Evolutionary conservation across 179 eudicot species (phyloP).

Genomic region (Spergularia azorica): DNA sequence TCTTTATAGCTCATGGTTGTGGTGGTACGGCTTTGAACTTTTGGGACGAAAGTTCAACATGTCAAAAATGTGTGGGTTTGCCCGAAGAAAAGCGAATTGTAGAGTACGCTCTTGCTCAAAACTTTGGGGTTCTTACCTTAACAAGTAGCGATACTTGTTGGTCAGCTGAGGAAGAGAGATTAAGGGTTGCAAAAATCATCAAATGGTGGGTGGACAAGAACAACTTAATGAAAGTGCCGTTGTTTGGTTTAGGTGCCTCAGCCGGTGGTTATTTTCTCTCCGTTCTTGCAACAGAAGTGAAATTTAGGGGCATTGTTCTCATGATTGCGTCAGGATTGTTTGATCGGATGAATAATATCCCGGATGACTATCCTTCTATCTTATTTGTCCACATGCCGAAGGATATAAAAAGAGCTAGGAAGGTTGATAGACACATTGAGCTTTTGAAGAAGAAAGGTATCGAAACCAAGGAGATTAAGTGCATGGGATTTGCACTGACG

Average conservation of each 20-base stretch:
- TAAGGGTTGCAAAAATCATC: slow-evolving; percentile 44
- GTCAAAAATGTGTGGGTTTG: slow-evolving; percentile 76
- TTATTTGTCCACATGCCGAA: slow-evolving; percentile 97
- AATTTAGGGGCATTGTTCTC: slow-evolving; percentile 59
- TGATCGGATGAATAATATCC: slow-evolving; percentile 48
- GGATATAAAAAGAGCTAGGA: slow-evolving; percentile 53
- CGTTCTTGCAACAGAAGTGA: slow-evolving; percentile 59
- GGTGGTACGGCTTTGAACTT: slow-evolving; percentile 66
- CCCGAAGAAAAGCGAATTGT: slow-evolving; percentile 84
- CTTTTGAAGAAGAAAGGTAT: slow-evolving; percentile 55
- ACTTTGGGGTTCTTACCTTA: slow-evolving; percentile 65
- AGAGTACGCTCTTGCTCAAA: slow-evolving; percentile 61
- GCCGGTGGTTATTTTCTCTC: slow-evolving; percentile 95
- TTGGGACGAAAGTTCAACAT: slow-evolving; percentile 59
- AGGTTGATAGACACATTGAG: slow-evolving; percentile 41
- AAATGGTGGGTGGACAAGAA: slow-evolving; percentile 62
- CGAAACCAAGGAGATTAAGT: slow-evolving; percentile 59
- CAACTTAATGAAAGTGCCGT: slow-evolving; percentile 59
- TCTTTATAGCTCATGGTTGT: slow-evolving; percentile 93
- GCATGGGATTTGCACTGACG: slow-evolving; percentile 68
- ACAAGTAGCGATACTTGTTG: slow-evolving; percentile 71
- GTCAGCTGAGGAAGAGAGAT: slow-evolving; percentile 60
- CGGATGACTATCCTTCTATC: slow-evolving; percentile 68
- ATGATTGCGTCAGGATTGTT: slow-evolving; percentile 87
- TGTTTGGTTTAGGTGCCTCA: slow-evolving; percentile 90